These are phyloP conservation scores for Corylus americana DNA, from an alignment of 306 rosid genomes.

Conservation along the genomic window DNA sequence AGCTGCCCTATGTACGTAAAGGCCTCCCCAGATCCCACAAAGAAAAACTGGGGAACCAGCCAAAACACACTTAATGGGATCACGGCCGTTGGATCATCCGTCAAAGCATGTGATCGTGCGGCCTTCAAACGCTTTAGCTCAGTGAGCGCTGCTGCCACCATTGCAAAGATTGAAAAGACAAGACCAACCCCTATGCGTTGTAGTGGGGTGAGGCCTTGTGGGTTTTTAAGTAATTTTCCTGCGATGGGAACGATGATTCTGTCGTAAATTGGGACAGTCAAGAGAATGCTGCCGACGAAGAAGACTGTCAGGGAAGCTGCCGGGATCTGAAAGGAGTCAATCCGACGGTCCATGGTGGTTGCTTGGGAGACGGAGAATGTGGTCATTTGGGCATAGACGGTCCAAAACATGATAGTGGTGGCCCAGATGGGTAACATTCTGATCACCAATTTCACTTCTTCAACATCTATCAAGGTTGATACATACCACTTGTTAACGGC, in stretches of 20 bases:
- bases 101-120: conserved; percentile 41
- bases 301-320: conserved; percentile 74
- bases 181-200: conserved; percentile 73
- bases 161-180: conserved; percentile 51
- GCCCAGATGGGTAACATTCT: conserved; percentile 93
- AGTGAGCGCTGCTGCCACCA: conserved; percentile 58
- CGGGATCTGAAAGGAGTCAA: conserved; percentile 73
- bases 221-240: conserved; percentile 45
- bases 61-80: conserved; percentile 70
- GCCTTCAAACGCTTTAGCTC: conserved; percentile 54
- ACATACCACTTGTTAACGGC: conserved; percentile 56
- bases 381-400: conserved; percentile 81
- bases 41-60: conserved; percentile 75
- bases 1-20: conserved; percentile 81
- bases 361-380: conserved; percentile 93
- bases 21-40: conserved; percentile 87
- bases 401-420: conserved; percentile 82
- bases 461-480: conserved; percentile 73
- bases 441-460: conserved; percentile 69
- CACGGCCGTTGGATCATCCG: conserved; percentile 26
- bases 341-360: conserved; percentile 72
- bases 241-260: conserved; percentile 48
- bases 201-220: conserved; percentile 59
- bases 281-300: conserved; percentile 72
- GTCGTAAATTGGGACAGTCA: conserved; percentile 77